Evolutionary conservation across 2,329 filamentous ascomycete genomes (phyloP), one percentile per base, ranked within the genome.

Genomic region (Xylaria sp.): DNA sequence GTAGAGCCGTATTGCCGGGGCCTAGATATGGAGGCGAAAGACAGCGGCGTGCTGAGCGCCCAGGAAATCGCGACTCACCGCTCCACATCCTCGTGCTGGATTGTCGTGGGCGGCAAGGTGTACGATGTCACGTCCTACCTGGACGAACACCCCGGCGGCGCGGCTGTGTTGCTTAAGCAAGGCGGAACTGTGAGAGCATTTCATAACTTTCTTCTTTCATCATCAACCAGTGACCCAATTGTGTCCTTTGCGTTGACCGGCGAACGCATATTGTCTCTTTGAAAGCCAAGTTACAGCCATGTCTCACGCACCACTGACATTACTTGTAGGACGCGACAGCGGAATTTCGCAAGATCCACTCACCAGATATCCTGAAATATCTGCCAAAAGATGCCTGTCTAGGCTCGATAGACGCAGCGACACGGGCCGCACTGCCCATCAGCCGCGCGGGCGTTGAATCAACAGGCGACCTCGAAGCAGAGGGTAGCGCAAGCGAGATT

Each of bases 61-160:
- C 71, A 76, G 25, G 79, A 82, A 64, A 76, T 82, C 25, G 74
- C 78, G 55, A 76, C 76, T 69, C 81, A 81, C 70, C 76, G 75
- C 70, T 77, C 75, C 39, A 65, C 65, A 15, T 73, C 78, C 28
- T 81, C 80, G 7, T 82, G 81, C 69, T 82, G 81, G 80, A 74
- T 81, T 18, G 80, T 82, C 46, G 65, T 80, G 65, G 63, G 76
- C 62, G 69, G 67, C 37, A 76, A 76, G 57, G 77, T 77, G 41
- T 80, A 81, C 76, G 81, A 82, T 70, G 78, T 82, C 50, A 82
- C 81, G 10, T 73, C 74, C 34, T 82, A 82, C 57, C 67, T 82
- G 10, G 65, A 74, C 37, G 66, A 74, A 32, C 79, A 80, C 46
- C 78, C 79, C 1, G 78, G 78, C 34, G 78, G 78, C n/a, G 69